Conservation (phyloP, 768 basidiomycete genomes). For the Lactarius vividus region DNA sequence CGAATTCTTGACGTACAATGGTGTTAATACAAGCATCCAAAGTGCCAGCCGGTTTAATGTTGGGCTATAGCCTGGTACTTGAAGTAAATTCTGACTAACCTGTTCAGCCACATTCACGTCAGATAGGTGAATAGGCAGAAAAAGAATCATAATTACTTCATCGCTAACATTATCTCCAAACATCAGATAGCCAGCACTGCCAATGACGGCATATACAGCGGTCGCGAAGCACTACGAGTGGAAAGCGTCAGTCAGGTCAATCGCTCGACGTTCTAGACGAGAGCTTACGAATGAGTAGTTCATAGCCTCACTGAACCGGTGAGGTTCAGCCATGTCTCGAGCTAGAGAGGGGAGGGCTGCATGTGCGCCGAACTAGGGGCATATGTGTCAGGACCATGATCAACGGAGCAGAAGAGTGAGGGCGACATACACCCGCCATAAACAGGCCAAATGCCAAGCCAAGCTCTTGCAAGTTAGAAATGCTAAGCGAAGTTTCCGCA, state of each 20-base stretch:
- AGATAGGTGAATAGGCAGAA: slow-evolving; percentile 14
- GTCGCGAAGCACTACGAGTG: slow-evolving; percentile 24
- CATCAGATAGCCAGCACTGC: slow-evolving; percentile 87
- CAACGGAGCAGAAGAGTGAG: neutral
- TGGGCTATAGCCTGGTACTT: slow-evolving; percentile 68
- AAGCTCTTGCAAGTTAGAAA: slow-evolving; percentile 54
- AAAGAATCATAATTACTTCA: slow-evolving; percentile 52
- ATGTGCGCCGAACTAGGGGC: slow-evolving; percentile 78
- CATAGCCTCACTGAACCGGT: slow-evolving; percentile 76
- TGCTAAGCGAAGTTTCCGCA: slow-evolving; percentile 59
- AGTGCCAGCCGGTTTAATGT: slow-evolving; percentile 69
- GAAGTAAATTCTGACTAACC: slow-evolving; percentile 82
- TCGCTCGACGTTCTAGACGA: slow-evolving; percentile 27
- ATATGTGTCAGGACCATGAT: neutral
- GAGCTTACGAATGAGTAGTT: slow-evolving; percentile 75
- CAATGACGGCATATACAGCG: slow-evolving; percentile 49
- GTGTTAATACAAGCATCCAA: slow-evolving; percentile 83
- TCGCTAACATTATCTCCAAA: slow-evolving; percentile 77
- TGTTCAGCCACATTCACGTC: slow-evolving; percentile 32
- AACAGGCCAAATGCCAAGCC: slow-evolving; percentile 85
- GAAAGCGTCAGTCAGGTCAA: neutral
- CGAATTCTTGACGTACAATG: slow-evolving; percentile 49
- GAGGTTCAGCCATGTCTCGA: slow-evolving; percentile 84
- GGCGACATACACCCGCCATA: slow-evolving; percentile 75
- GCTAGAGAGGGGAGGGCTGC: slow-evolving; percentile 89